Base-by-base conservation (phyloP, 2,329 filamentous ascomycete genomes). In the Hypoxylon rubiginosum region DNA sequence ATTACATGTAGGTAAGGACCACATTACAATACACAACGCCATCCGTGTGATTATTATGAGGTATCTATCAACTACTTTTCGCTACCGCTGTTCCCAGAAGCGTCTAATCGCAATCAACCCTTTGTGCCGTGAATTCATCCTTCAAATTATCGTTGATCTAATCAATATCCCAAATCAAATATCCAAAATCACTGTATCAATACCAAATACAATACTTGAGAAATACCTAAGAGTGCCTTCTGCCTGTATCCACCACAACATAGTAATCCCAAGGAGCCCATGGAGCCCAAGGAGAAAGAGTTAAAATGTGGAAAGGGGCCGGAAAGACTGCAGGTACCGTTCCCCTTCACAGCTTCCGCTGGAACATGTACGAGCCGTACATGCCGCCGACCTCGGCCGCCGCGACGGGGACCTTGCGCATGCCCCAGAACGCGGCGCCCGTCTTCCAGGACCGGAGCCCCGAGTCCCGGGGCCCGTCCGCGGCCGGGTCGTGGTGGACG, bases 371-470 rank as follows among this genome's bases (percentile, higher is more conserved):
- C 24, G 82, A 86, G 21, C 96, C 96, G 76, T 98, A 97, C 76
- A 97, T 97, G 67, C 93, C 93, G 73, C 97, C 96, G 26, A 98
- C 92, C 78, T 98, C 95, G 57, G 94, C 93, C 75, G 90, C 88
- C 26, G 92, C 93, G 71, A 98, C 91, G n/a, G 95, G 97, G 45
- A 98, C 86, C 82, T 98, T 96, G 68, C 91, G 86, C 89, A 94
- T 94, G 39, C 92, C 92, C 92, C 92, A 95, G 81, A 89, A 92
- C 72, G 88, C 87, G 52, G 92, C 92, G 32, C 92, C 92, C 90
- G 93, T 91, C 82, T 96, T 96, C 92, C 92, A 96, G 73, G 82
- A 81, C 32, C 90, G 83, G 50, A 82, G 78, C 1, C 88, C 88
- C 71, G 90, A 86, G 75, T 91, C 88, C 59, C 81, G 77, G 58